These are phyloP conservation scores for Xylaria multiplex DNA, from an alignment of 2,329 filamentous ascomycete species.

Conservation along the genomic window DNA sequence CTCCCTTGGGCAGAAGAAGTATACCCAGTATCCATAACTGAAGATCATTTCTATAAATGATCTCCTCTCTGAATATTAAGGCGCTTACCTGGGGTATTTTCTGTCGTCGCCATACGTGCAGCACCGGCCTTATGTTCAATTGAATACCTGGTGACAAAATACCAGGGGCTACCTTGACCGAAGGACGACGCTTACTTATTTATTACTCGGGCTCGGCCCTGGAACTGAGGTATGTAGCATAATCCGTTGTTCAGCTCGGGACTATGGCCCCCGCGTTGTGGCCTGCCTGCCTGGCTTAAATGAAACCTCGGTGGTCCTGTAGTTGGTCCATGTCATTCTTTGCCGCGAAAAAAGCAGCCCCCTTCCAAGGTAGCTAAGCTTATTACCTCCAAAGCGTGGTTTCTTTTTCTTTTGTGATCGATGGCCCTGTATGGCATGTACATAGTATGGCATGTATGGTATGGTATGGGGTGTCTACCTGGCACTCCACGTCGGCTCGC, in stretches of 20 bases:
- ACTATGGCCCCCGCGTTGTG: constrained; percentile 7
- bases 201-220: constrained; percentile 1
- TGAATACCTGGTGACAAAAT: background rate
- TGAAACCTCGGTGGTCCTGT: constrained; percentile 23
- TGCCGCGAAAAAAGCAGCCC: constrained; percentile 18
- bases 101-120: background rate
- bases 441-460: background rate
- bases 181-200: background rate
- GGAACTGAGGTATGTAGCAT: background rate
- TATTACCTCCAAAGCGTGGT: constrained; percentile 9
- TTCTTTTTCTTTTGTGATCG: constrained; percentile 21
- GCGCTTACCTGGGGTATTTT: background rate
- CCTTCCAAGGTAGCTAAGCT: background rate
- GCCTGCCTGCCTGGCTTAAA: constrained; percentile 15
- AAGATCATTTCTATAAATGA: constrained; percentile 14
- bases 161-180: background rate
- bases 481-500: background rate
- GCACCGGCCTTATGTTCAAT: background rate
- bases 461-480: background rate
- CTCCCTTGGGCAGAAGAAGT: background rate
- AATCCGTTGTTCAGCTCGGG: constrained; percentile 22
- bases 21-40: background rate
- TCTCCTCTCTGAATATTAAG: background rate
- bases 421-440: background rate
- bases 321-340: constrained; percentile 24